Percentiles rank a stretch among this genome's conserved stretches.
These are phyloP conservation scores for Eucalyptus brandiana DNA, from an alignment of 345 rosid species.

Conservation along the genomic window DNA sequence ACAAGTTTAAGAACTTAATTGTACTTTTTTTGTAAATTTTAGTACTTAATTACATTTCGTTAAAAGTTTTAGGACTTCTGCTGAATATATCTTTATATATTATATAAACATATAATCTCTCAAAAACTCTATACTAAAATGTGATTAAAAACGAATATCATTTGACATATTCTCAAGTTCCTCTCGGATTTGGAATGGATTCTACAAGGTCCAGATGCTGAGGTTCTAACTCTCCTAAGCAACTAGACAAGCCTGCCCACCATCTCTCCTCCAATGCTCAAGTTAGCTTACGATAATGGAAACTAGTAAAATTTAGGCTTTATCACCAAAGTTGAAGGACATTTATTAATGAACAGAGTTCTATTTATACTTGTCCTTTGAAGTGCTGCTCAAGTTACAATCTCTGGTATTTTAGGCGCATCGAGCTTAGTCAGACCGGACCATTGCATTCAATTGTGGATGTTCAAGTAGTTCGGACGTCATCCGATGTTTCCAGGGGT, in stretches of 20 bases:
- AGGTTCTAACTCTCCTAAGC: neutral
- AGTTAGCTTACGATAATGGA: neutral
- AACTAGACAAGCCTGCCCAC: neutral
- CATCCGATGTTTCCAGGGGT: neutral
- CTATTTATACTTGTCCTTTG: neutral
- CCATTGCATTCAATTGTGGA: neutral
- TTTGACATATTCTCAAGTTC: neutral
- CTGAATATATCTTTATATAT: no score
- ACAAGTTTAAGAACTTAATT: no score
- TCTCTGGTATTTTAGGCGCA: neutral
- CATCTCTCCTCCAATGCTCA: neutral
- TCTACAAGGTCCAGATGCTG: rapidly evolving
- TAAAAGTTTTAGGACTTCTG: no score
- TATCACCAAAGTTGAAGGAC: neutral
- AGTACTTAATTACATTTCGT: no score
- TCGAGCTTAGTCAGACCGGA: neutral
- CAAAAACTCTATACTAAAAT: neutral
- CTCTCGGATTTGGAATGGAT: no score
- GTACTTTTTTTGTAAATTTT: no score
- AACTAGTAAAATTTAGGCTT: neutral
- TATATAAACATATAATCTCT: neutral
- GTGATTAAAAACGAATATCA: neutral
- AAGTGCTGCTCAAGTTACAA: neutral
- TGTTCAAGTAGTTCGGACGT: neutral
- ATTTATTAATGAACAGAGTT: neutral